Base-by-base conservation (phyloP, 768 basidiomycete species). In the Sarcomyxa edulis region DNA sequence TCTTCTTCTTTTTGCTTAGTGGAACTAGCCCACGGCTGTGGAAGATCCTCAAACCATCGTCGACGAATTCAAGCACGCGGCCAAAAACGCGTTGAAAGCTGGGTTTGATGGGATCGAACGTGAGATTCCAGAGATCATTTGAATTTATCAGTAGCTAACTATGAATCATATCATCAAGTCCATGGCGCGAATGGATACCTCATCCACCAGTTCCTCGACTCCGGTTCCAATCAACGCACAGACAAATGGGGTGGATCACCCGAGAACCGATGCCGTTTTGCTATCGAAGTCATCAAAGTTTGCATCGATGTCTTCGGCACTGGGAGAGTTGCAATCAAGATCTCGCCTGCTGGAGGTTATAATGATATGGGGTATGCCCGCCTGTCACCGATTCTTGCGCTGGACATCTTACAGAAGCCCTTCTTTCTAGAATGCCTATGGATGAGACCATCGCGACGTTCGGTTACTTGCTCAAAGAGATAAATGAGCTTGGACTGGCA, bases 171-270 rank as follows among this genome's bases (percentile, higher is more conserved):
- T 7, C 2, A n/a, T 35, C 1, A 23, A 71, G 54, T 78, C 48
- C 66, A 66, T 34, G 62, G 63, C 12, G 68, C 68, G 7, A 62
- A 61, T 38, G 71, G 71, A 0, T 71, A 69, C 41, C 52, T 73
- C 7, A 38, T 68, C 23, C 56, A 68, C 40, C 74, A 79, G 43
- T 77, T 79, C 61, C 53, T 75, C n/a, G 71, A 77, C 41, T 55
- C 50, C 33, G 61, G 51, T 2, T 53, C 68, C 14, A 79, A 80
- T 55, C 48, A 64, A 25, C 69, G 77, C 16, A 74, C 68, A 10
- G 79, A 79, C 56, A 51, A 67, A 38, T 84, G 73, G 63, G 81
- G 81, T 7, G 81, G 80, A 4, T 70, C 66, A 26, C 43, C 71
- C 28, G 73, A 77, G 55, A 78, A 78, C 52, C 68, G 80, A 12